Evolutionary conservation across 495 filamentous ascomycete genomes (phyloP), one percentile per base, ranked within the genome.

Genomic region (Chaetomium cochliodes): DNA sequence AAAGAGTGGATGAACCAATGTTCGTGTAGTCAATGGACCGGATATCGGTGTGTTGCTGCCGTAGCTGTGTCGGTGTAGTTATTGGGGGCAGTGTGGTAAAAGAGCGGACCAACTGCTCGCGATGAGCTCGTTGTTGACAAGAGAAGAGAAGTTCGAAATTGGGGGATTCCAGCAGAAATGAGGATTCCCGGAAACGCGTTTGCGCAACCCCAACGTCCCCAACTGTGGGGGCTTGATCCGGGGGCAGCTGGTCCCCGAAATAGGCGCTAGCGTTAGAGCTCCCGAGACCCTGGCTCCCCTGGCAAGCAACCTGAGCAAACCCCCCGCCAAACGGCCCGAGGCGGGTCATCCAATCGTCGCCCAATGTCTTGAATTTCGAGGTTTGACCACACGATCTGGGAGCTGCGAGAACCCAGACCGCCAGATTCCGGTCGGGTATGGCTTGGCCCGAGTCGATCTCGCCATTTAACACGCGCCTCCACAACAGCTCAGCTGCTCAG

Each of bases 61-160:
- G 9, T 57, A 30, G 28, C 28, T 30, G 28, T 30, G 28, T 30
- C 6, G 28, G 2, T 30, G 28, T 30, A 30, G 28, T 30, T 30
- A 23, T 13, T 25, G 12, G 22, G 47, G 33, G 33, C 5, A 37
- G 33, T 1, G 33, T 37, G 33, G 33, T 37, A 41, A 63, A 63
- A 41, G 62, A 59, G 46, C 18, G 62, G 61, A 53, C 37, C 54
- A 64, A 58, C 53, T 58, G 62, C 62, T 64, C 53, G 7, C 60
- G 25, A 58, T 51, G 54, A 57, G 56, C 22, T 15, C 12, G 54
- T 44, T 58, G 62, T 53, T 58, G 53, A 42, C 37, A n/a, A 63
- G 55, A n/a, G 49, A 63, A 69, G 51, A 15, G 65, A 69, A 57
- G 51, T 5, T 26, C n/a, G 26, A 33, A 37, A 23, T 39, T 52